Conservation (phyloP, 2,329 filamentous ascomycete species). For the Chrysoporthe cubensis region DNA sequence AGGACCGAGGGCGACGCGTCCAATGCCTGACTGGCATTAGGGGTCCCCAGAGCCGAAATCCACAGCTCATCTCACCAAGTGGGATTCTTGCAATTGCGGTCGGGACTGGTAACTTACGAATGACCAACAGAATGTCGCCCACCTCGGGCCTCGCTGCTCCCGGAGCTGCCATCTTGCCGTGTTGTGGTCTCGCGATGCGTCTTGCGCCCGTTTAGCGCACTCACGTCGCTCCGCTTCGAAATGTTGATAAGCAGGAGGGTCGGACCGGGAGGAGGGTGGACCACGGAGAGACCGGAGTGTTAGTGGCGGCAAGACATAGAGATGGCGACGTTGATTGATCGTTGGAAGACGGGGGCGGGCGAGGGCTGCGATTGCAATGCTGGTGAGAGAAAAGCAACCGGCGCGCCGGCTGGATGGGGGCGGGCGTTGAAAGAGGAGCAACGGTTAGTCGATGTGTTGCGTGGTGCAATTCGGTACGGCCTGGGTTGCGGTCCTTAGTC, state of each 20-base stretch:
- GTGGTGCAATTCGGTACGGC: constrained; percentile 3
- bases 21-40: constrained; percentile 23
- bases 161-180: constrained; percentile 34
- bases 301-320: constrained; percentile 29
- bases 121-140: constrained; percentile 71
- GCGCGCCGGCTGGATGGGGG: constrained; percentile 14
- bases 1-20: constrained; percentile 11
- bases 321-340: constrained; percentile 17
- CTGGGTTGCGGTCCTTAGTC: constrained; percentile 7
- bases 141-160: constrained; percentile 58
- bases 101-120: constrained; percentile 60
- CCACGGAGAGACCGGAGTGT: constrained; percentile 24
- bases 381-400: constrained; percentile 4
- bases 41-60: constrained; percentile 25
- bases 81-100: constrained; percentile 23
- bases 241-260: constrained; percentile 2
- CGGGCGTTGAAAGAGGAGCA: background rate
- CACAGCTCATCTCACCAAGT: constrained; percentile 30
- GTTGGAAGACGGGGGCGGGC: constrained; percentile 5
- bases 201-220: constrained; percentile 9
- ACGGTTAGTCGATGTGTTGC: constrained; percentile 7
- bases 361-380: background rate
- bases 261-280: constrained; percentile 20
- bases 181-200: constrained; percentile 25
- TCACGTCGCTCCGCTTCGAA: constrained; percentile 6